A percentile compares a stretch with the other conserved stretches of the same genome.
These are phyloP conservation scores for Jamesozyma rosinii DNA, from an alignment of 805 yeast species.

Conservation along the genomic window DNA sequence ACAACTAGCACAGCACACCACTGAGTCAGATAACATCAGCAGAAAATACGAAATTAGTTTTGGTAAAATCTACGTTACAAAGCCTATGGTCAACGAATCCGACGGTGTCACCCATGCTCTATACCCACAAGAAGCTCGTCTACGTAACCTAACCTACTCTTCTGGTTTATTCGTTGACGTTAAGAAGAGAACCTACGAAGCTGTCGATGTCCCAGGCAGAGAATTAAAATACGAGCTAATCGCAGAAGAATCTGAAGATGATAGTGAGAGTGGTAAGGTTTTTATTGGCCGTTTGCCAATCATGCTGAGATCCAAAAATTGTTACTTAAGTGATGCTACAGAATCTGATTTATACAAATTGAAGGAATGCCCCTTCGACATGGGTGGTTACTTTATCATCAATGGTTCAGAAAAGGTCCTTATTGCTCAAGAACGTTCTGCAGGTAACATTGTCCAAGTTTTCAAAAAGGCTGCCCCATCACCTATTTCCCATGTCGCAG, in stretches of 20 bases:
- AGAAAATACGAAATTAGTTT: slow-evolving; percentile 93
- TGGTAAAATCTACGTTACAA: slow-evolving; percentile 92
- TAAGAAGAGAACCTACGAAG: slow-evolving; percentile 78
- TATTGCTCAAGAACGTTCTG: slow-evolving; percentile 97
- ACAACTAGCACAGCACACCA: slow-evolving; percentile 95
- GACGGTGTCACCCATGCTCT: slow-evolving; percentile 99
- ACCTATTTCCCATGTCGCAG: slow-evolving; percentile 92
- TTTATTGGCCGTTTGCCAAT: slow-evolving; percentile 95
- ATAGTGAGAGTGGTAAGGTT: slow-evolving; percentile 72
- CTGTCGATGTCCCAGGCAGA: slow-evolving; percentile 58
- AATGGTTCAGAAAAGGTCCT: slow-evolving; percentile 97
- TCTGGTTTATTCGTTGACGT: slow-evolving; percentile 94
- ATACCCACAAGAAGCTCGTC: slow-evolving; percentile 96
- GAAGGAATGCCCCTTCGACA: slow-evolving; percentile 98
- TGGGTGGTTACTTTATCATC: slow-evolving; percentile 98
- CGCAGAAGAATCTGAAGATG: slow-evolving; percentile 45
- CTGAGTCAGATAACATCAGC: slow-evolving; percentile 81
- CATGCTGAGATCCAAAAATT: slow-evolving; percentile 93
- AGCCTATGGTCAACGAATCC: slow-evolving; percentile 97
- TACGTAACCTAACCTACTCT: slow-evolving; percentile 91
- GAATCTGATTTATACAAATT: slow-evolving; percentile 91
- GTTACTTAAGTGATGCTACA: slow-evolving; percentile 80
- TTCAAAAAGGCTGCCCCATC: slow-evolving; percentile 96
- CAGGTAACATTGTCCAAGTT: slow-evolving; percentile 97
- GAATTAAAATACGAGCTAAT: slow-evolving; percentile 50